These are phyloP conservation scores for Epichloe hybrida DNA, from an alignment of 2,329 filamentous ascomycete genomes.

Conservation along the genomic window DNA sequence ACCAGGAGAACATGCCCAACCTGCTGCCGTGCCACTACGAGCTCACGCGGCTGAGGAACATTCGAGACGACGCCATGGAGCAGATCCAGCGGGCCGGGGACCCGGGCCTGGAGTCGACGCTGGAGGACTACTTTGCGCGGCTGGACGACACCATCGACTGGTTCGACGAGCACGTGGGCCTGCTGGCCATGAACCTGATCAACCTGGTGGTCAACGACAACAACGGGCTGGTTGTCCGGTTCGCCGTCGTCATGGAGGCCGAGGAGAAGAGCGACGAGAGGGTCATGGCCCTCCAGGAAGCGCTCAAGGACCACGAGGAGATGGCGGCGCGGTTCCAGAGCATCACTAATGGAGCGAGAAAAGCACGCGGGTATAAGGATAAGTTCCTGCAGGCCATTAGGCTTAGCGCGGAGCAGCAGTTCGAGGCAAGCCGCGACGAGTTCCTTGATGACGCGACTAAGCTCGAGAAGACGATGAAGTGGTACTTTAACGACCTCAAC, in stretches of 20 bases:
- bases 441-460: constrained; percentile 74
- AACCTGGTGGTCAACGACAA: constrained; percentile 77
- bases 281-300: constrained; percentile 82
- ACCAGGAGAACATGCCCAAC: constrained; percentile 84
- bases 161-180: constrained; percentile 91
- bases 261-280: constrained; percentile 95
- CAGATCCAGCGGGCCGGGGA: constrained; percentile 76
- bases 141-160: constrained; percentile 80
- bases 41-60: constrained; percentile 81
- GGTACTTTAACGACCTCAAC: constrained; percentile 97
- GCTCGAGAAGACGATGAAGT: constrained; percentile 78
- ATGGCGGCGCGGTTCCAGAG: constrained; percentile 88
- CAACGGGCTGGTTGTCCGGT: constrained; percentile 74
- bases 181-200: constrained; percentile 81
- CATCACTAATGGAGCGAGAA: constrained; percentile 85
- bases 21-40: constrained; percentile 82
- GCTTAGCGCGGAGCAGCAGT: constrained; percentile 58
- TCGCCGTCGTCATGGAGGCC: constrained; percentile 84
- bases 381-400: constrained; percentile 79
- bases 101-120: constrained; percentile 59
- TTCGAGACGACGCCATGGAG: constrained; percentile 90
- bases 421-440: constrained; percentile 54
- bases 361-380: constrained; percentile 89
- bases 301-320: constrained; percentile 89
- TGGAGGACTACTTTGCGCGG: constrained; percentile 79